A percentile compares a stretch with the other conserved stretches of the same genome.
phyloP scores from a whole-genome alignment of 306 rosid genomes.

The Benincasa hispida region DNA sequence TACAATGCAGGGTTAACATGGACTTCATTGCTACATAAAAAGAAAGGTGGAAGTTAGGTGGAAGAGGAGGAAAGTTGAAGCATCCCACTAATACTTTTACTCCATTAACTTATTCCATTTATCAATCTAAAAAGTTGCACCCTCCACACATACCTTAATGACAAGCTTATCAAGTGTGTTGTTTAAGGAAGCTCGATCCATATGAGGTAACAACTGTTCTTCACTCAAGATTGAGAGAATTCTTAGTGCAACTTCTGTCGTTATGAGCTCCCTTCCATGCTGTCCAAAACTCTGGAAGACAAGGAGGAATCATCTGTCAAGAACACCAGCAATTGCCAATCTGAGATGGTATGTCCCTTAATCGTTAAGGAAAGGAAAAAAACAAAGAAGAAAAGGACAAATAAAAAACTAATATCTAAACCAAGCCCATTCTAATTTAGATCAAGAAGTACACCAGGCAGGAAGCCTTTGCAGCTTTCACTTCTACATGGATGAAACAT shows the following conservation, averaged over 20 bases:
- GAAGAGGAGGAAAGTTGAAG: background rate
- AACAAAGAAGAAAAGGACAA: background rate
- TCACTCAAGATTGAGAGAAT: conserved; percentile 67
- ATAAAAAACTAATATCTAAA: conserved; percentile 10
- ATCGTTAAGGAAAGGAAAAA: conserved; percentile 3
- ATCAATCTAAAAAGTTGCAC: background rate
- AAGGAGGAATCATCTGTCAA: conserved; percentile 99
- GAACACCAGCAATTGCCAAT: conserved; percentile 80
- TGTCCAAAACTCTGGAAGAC: conserved; percentile 99
- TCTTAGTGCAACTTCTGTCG: conserved; percentile 78
- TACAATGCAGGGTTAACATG: background rate
- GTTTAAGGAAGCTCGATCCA: conserved; percentile 47
- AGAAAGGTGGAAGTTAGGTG: background rate
- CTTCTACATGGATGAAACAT: background rate
- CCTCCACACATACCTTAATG: conserved; percentile 45
- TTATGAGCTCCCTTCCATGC: conserved; percentile 97
- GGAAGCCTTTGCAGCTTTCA: background rate
- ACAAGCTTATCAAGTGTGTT: conserved; percentile 60
- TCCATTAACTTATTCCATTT: background rate
- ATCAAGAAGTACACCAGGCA: background rate
- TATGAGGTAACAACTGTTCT: conserved; percentile 49
- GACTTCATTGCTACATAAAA: background rate
- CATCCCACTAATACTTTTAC: background rate
- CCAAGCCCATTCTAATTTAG: background rate
- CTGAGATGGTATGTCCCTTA: conserved; percentile 63